These are phyloP conservation scores for Gastrolobium bilobum DNA, from an alignment of 306 rosid species.

Conservation along the genomic window DNA sequence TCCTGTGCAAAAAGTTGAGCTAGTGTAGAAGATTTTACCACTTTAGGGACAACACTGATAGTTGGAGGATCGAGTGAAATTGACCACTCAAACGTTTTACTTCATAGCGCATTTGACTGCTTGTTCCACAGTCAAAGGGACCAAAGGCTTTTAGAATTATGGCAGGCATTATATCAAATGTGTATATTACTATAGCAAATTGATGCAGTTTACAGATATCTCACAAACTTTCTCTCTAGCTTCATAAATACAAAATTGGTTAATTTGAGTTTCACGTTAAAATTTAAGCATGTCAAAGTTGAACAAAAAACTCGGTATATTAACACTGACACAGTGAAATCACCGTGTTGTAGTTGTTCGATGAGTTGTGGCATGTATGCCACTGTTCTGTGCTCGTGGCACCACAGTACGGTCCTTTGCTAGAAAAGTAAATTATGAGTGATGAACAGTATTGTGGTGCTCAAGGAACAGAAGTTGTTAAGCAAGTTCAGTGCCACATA, in stretches of 20 bases:
- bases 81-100: constrained; percentile 24
- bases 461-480: constrained; percentile 4
- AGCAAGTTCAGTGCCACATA: constrained; percentile 8
- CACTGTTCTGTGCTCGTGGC: constrained; percentile 17
- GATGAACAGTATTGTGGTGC: not conserved
- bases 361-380: constrained; percentile 17
- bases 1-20: constrained; percentile 2
- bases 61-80: constrained; percentile 38
- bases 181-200: not conserved
- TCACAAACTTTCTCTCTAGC: not conserved
- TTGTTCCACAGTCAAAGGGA: constrained; percentile 31
- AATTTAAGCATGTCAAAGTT: not conserved
- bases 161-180: not conserved
- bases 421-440: not conserved
- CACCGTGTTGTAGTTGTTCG: not conserved
- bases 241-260: not conserved
- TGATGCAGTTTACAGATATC: not conserved
- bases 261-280: not conserved
- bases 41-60: constrained; percentile 23
- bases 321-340: not conserved
- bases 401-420: not conserved
- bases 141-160: constrained; percentile 16
- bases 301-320: not conserved
- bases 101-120: constrained; percentile 14
- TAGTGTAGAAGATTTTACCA: constrained; percentile 26